These are phyloP conservation scores for Avicennia marina DNA, from an alignment of 257 asterid genomes.

Conservation along the genomic window DNA sequence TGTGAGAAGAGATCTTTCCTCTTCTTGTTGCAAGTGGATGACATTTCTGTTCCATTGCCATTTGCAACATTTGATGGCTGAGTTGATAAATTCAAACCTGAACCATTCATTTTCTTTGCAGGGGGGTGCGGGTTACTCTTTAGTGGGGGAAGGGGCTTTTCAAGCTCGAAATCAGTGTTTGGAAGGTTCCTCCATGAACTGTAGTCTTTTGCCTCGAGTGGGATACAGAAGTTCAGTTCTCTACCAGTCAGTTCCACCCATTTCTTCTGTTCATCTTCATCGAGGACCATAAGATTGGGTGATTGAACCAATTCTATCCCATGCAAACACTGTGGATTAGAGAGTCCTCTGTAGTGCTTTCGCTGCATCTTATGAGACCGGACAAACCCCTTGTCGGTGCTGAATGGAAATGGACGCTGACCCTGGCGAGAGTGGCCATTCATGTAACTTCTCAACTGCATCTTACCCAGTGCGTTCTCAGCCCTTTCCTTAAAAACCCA, in stretches of 20 bases:
- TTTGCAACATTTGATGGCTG: conserved; percentile 14
- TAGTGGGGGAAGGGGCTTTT: conserved; percentile 12
- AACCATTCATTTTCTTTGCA: conserved; percentile 18
- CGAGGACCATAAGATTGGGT: conserved; percentile 14
- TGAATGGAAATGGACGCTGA: conserved; percentile 25
- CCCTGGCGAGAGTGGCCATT: conserved; percentile 24
- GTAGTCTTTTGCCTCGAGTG: conserved; percentile 25
- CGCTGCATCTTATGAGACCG: conserved; percentile 28
- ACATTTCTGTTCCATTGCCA: conserved; percentile 17
- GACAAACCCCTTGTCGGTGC: conserved; percentile 22
- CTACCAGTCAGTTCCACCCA: conserved; percentile 29
- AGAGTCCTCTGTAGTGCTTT: conserved; percentile 23
- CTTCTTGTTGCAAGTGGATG: conserved; percentile 16
- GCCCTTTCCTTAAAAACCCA: conserved; percentile 29
- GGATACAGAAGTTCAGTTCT: conserved; percentile 21
- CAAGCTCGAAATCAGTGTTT: conserved; percentile 27
- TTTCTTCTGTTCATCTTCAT: conserved; percentile 24
- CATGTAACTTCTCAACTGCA: conserved; percentile 27
- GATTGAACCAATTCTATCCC: conserved; percentile 22
- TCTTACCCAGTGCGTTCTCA: conserved; percentile 23
- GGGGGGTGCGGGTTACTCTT: neutral
- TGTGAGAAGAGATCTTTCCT: conserved; percentile 20
- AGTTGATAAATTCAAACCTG: conserved; percentile 21
- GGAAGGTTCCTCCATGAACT: conserved; percentile 29
- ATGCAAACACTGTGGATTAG: conserved; percentile 27